phyloP scores from a whole-genome alignment of 306 rosid genomes.

The Acmispon strigosus region DNA sequence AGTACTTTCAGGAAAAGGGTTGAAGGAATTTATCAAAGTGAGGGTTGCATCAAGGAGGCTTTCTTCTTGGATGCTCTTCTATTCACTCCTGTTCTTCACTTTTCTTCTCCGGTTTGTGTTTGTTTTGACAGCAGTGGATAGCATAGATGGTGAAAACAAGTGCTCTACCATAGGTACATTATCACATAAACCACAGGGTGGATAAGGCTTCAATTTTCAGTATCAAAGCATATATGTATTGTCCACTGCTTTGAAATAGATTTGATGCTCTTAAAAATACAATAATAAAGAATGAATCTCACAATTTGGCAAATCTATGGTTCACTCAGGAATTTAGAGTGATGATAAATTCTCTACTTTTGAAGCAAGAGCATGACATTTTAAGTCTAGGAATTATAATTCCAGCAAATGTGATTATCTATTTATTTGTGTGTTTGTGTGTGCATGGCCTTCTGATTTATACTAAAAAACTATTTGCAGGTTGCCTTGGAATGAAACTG shows the following conservation, averaged over 20 bases:
- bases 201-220: conserved; percentile 2
- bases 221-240: not conserved
- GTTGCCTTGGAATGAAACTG: conserved; percentile 79
- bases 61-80: conserved; percentile 76
- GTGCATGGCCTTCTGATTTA: not conserved
- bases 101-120: conserved; percentile 84
- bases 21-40: conserved; percentile 78
- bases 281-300: not conserved
- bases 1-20: conserved; percentile 78
- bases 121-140: conserved; percentile 75
- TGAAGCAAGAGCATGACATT: not conserved
- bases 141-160: conserved; percentile 74
- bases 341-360: not conserved
- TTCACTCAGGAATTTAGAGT: not conserved
- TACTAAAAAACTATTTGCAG: conserved; percentile 27
- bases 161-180: conserved; percentile 77
- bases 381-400: not conserved
- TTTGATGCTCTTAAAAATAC: not conserved
- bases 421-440: not conserved
- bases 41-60: conserved; percentile 59
- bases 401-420: not conserved
- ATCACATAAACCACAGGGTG: not conserved
- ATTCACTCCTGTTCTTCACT: conserved; percentile 78
- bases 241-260: not conserved
- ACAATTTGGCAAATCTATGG: not conserved